Evolutionary conservation across 768 basidiomycete genomes (phyloP), one percentile per base, ranked within the genome.

Genomic region (Suillus alpinus): DNA sequence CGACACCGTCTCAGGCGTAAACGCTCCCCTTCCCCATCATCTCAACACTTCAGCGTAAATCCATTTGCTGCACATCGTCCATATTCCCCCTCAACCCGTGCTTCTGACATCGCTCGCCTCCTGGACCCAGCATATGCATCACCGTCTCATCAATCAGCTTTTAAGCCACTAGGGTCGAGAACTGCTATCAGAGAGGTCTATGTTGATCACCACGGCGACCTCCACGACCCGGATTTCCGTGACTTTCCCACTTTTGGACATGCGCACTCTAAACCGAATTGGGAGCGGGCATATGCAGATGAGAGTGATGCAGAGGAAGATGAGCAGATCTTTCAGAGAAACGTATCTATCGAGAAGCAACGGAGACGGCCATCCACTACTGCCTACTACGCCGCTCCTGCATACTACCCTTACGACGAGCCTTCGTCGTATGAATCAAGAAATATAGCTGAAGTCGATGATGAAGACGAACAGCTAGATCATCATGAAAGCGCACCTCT

Each of bases 141-240:
- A 34, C 74, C 63, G 62, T 72, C 60, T 52, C 62, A 67, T 58
- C 69, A 58, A 67, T 66, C 68, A 6, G 67, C 76, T 26, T 65
- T 67, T 34, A 66, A 56, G 60, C 59, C 72, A 0, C 57, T 68
- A 41, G 65, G 65, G 34, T 57, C 66, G 0, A 61, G 52, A 47
- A 62, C 66, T 57, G 51, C 57, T 1, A 58, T 63, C 16, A 68
- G 44, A 39, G 65, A 70, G 46, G 85, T 80, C 60, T 86, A 86
- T 67, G 80, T 86, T 63, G 86, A 88, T 77, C 76, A 75, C 69
- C 76, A 81, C 61, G 86, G 86, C 53, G 81, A 85, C 71, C 75
- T 86, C 29, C 86, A 88, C 67, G 86, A 88, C 71, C 86, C 86
- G 26, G 86, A 88, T 68, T 88, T 81, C 73, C 78, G 86, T 63